Base-by-base conservation (phyloP, 2,329 filamentous ascomycete species). In the Sarocladium strictum region DNA sequence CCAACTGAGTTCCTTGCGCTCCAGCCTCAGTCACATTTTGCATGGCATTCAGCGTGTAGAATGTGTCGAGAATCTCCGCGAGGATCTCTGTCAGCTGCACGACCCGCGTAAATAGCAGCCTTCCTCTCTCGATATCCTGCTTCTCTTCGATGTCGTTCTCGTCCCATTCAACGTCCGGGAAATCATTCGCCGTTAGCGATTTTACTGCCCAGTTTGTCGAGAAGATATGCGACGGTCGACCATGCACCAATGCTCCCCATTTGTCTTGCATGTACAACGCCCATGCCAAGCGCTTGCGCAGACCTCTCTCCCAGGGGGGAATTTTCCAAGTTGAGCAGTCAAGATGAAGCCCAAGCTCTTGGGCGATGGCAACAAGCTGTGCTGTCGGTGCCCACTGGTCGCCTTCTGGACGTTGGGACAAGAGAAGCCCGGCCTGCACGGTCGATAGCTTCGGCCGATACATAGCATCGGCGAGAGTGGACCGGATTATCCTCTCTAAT, bases 191-290 rank as follows among this genome's bases (percentile, higher is more conserved):
- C 3, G 74, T 77, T n/a, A 90, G 78, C 6, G 76, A 66, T 56
- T 78, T 77, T 5, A 96, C 90, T 1, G 86, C 90, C 90, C 90
- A 96, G 67, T 95, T 83, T 47, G 76, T 72, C 19, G 74, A 68
- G 59, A 81, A 80, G 38, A 84, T 81, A 60, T 95, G 90, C 3
- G 90, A 94, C 1, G 90, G 91, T 11, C 90, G 85, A 47, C 90
- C 90, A 64, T 95, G 89, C 23, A 94, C 85, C 19, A 96, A 76
- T 2, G 90, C 86, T 15, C 88, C 89, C 91, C 91, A 96, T 69
- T 80, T 95, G 70, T 97, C 92, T 71, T 96, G 90, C 86, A 95
- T 93, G 67, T 94, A 96, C 52, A 96, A 71, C 2, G 89, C 91
- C 91, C 92, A 96, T 1, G 90, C 90, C 40, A 96, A 80, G 50